Base-by-base conservation (phyloP, 1,284 basidiomycete genomes). In the Microbotryum silenes-acaulis region DNA sequence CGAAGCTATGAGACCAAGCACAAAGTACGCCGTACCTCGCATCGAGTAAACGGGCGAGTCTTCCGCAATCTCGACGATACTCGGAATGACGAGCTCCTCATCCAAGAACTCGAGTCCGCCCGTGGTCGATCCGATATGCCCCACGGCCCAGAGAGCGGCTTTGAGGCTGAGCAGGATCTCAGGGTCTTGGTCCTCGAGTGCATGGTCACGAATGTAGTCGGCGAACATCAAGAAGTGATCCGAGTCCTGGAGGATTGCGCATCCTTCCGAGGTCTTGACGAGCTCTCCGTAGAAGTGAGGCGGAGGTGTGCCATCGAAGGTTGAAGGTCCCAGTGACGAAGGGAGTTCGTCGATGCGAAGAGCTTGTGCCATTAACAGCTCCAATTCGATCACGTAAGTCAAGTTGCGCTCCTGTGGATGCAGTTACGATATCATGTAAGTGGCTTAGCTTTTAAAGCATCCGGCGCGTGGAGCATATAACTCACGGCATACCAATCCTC, bases 231-330 rank as follows among this genome's bases (percentile, higher is more conserved):
- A 76, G 72, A 98, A 93, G 73, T 98, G 91, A 0, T 90, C 91
- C 70, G 89, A 91, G 63, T 92, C 89, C 58, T 85, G 82, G 50
- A 99, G 78, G 16, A 94, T 85, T 72, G 88, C 86, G 74, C 92
- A 94, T 0, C 96, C 96, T 58, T 93, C 85, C 55, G 88, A 86
- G 1, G 96, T 98, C 75, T 97, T 97, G 51, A 91, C 87, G 80
- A 98, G 88, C 74, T 97, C 92, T 25, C 94, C 93, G 71, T 97
- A 96, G 76, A 99, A 97, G 74, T 99, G 94, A 5, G 88, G 85
- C 1, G 96, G 96, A 2, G 91, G 87, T 2, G 86, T 85, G 16
- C 88, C 88, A 59, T 94, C 91, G 65, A 89, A 90, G n/a, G 51
- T 16, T 0, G 54, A 31, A 10, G 42, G 6, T 50, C 45, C 29